phyloP scores from a whole-genome alignment of 805 yeast genomes.

The Candida morakotiae region DNA sequence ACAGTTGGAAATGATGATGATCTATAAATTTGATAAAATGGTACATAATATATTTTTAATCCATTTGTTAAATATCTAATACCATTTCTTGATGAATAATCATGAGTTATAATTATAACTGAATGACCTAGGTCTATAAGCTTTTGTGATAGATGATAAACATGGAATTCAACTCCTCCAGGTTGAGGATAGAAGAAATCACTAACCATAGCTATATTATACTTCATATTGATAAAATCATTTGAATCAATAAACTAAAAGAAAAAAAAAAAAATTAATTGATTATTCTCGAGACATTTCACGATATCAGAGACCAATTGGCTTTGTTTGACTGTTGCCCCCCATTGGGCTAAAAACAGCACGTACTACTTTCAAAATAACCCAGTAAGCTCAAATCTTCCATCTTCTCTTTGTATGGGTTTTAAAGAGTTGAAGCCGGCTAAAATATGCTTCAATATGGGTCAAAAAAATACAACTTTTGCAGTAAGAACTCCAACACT shows the following conservation, averaged over 20 bases:
- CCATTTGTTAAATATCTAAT: slow-evolving; percentile 84
- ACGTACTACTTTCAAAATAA: too few relatives aligned
- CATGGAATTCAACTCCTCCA: slow-evolving; percentile 96
- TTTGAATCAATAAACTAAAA: slow-evolving; percentile 1
- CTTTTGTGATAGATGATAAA: slow-evolving; percentile 84
- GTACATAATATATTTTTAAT: slow-evolving; percentile 86
- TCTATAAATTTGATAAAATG: slow-evolving; percentile 74
- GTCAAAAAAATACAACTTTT: too few relatives aligned
- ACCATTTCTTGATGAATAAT: slow-evolving; percentile 79
- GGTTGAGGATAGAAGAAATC: slow-evolving; percentile 98
- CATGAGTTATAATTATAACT: slow-evolving; percentile 84
- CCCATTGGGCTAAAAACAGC: too few relatives aligned
- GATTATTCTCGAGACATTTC: too few relatives aligned
- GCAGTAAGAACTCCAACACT: too few relatives aligned
- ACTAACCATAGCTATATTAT: slow-evolving; percentile 69
- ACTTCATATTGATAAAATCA: slow-evolving; percentile 16
- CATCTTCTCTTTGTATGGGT: too few relatives aligned
- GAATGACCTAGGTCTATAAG: slow-evolving; percentile 78
- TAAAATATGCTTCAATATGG: too few relatives aligned
- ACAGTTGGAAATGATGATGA: slow-evolving; percentile 87
- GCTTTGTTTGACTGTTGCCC: too few relatives aligned
- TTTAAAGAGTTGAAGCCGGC: too few relatives aligned
- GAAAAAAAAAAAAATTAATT: background rate
- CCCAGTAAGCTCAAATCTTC: too few relatives aligned
- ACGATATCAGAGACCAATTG: too few relatives aligned